Evolutionary conservation across 2,329 filamentous ascomycete species (phyloP).

Genomic region (Monosporascus sp.): DNA sequence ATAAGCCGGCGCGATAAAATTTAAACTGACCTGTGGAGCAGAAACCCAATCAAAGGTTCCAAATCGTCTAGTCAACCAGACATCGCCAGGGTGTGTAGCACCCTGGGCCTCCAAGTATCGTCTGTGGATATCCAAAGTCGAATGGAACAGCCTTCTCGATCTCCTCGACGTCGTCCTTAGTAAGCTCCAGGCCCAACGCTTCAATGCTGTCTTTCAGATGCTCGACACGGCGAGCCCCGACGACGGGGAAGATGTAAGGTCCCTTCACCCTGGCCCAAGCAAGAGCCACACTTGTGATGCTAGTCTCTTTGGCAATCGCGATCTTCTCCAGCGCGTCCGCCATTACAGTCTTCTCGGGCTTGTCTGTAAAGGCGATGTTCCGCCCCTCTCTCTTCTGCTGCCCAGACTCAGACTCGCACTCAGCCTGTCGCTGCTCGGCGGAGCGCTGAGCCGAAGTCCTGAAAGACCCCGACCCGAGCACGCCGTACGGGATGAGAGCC

Average conservation of each 20-base stretch:
- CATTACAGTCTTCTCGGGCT: constrained; percentile 1
- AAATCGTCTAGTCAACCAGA: constrained; percentile 5
- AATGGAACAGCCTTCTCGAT: constrained; percentile 47
- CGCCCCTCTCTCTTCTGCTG: not conserved
- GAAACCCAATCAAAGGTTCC: constrained; percentile 5
- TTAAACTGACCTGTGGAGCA: constrained; percentile 1
- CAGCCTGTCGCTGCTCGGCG: not conserved
- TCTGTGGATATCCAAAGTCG: constrained; percentile 47
- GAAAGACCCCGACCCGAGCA: constrained; percentile 32
- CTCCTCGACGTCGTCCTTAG: constrained; percentile 46
- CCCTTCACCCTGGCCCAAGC: constrained; percentile 54
- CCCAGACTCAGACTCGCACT: not conserved
- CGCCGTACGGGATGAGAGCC: constrained; percentile 40
- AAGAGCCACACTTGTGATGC: constrained; percentile 46
- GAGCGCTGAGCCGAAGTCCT: constrained; percentile 4
- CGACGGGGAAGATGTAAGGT: constrained; percentile 52
- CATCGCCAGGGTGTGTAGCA: constrained; percentile 3
- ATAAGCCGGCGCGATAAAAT: no score
- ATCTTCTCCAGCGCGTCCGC: constrained; percentile 5
- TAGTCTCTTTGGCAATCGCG: constrained; percentile 1
- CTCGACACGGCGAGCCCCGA: constrained; percentile 51
- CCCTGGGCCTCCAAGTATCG: constrained; percentile 23
- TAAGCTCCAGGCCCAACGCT: constrained; percentile 45
- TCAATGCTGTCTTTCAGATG: constrained; percentile 53
- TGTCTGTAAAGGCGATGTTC: constrained; percentile 2